phyloP scores from a whole-genome alignment of 345 rosid genomes.

The Hibiscus tridactylites region DNA sequence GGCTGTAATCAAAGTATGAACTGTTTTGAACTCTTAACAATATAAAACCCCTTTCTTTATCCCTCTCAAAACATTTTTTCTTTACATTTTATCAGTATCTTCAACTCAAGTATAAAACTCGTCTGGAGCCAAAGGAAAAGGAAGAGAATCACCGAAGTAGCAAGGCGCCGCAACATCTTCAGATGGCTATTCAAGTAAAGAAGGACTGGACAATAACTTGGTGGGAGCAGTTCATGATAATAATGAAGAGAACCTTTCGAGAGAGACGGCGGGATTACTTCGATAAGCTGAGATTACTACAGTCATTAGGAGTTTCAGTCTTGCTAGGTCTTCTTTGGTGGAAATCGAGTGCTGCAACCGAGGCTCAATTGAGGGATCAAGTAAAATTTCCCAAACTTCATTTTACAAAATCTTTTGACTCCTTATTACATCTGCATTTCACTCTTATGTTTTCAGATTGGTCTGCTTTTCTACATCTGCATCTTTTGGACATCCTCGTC shows the following conservation, averaged over 20 bases:
- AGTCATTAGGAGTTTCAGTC: constrained; percentile 78
- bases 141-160: constrained; percentile 50
- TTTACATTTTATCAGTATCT: constrained; percentile 42
- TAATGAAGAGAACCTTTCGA: constrained; percentile 65
- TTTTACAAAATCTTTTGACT: background rate
- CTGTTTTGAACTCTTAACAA: background rate
- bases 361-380: constrained; percentile 93
- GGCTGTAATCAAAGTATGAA: constrained; percentile 50
- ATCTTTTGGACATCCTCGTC: constrained; percentile 98
- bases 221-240: constrained; percentile 74
- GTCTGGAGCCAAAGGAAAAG: constrained; percentile 71
- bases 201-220: constrained; percentile 91
- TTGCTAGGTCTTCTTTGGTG: constrained; percentile 94
- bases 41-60: background rate
- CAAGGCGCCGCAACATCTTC: constrained; percentile 60
- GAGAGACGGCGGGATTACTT: constrained; percentile 79
- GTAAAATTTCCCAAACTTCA: constrained; percentile 20
- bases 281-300: constrained; percentile 70
- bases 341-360: constrained; percentile 74
- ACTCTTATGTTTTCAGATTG: constrained; percentile 42
- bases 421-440: background rate
- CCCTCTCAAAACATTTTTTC: constrained; percentile 3
- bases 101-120: constrained; percentile 57
- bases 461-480: constrained; percentile 90
- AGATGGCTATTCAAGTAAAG: constrained; percentile 63